phyloP scores from a whole-genome alignment of 257 asterid genomes.

The Petunia secreta region DNA sequence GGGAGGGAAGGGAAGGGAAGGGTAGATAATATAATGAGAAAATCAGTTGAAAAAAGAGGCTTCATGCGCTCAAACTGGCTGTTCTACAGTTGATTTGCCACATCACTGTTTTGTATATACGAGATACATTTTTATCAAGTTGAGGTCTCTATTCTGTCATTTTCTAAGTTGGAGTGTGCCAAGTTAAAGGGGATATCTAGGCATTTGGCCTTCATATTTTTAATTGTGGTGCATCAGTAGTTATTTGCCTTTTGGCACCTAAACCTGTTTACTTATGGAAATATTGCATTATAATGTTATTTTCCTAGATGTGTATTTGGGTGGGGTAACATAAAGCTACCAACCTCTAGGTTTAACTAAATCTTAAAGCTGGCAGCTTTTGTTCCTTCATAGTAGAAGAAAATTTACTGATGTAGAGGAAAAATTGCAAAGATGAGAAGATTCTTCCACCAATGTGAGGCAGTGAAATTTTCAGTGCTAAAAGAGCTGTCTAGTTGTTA shows the following conservation, averaged over 20 bases:
- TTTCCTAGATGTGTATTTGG: neutral
- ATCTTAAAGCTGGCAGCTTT: neutral
- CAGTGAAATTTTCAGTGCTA: neutral
- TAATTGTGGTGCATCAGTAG: neutral
- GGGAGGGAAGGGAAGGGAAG: no score
- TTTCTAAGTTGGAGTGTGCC: no score
- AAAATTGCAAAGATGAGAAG: slow-evolving; percentile 1
- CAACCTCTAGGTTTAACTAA: no score
- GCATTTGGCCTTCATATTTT: no score
- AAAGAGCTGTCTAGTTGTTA: neutral
- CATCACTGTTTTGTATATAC: no score
- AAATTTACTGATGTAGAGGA: neutral
- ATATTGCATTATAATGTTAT: neutral
- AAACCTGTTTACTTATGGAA: neutral
- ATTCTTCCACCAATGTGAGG: neutral
- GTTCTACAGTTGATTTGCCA: no score
- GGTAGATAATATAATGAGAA: no score
- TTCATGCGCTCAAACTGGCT: no score
- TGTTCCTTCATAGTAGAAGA: neutral
- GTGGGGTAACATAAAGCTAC: neutral
- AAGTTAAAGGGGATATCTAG: no score
- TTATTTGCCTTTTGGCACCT: slow-evolving; percentile 3
- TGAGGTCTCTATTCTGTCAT: no score
- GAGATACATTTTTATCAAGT: no score
- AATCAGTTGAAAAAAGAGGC: no score